Evolutionary conservation across 192 early-diverging fungal species (phyloP).

Genomic region (Backusella mclennaniae): DNA sequence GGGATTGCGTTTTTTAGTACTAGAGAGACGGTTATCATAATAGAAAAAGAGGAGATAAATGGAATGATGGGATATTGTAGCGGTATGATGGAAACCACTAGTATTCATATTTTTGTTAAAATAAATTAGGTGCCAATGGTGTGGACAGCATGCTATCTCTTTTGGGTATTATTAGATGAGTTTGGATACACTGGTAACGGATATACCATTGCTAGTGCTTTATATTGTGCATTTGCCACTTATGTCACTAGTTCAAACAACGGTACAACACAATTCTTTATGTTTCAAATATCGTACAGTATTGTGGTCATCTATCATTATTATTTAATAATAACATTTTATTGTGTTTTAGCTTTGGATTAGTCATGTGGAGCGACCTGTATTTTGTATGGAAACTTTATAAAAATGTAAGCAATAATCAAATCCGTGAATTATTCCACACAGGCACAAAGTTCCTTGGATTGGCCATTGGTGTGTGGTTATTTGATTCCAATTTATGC

Average conservation of each 20-base stretch:
- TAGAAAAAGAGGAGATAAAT: background rate
- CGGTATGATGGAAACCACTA: background rate
- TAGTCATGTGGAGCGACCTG: slow-evolving; percentile 35
- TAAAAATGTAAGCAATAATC: background rate
- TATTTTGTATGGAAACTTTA: slow-evolving; percentile 35
- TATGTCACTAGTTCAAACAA: slow-evolving; percentile 23
- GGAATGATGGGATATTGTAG: background rate
- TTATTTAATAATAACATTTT: too few species aligned
- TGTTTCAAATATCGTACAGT: slow-evolving; percentile 33
- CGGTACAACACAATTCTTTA: slow-evolving; percentile 27
- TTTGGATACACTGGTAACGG: background rate
- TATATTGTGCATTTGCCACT: slow-evolving; percentile 29
- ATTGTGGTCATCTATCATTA: background rate
- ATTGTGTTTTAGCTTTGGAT: slow-evolving; percentile 17
- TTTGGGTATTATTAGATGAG: slow-evolving; percentile 30
- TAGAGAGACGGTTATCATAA: background rate
- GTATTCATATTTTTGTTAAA: background rate
- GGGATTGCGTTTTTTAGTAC: background rate
- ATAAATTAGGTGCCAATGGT: slow-evolving; percentile 31
- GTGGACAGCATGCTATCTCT: slow-evolving; percentile 32
- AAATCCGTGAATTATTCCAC: slow-evolving; percentile 15
- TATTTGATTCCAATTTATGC: slow-evolving; percentile 33
- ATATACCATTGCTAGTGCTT: slow-evolving; percentile 8
- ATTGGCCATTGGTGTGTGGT: slow-evolving; percentile 22
- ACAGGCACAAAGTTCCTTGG: slow-evolving; percentile 21